phyloP scores from a whole-genome alignment of 305 asterid genomes.

The Fraxinus sp. region DNA sequence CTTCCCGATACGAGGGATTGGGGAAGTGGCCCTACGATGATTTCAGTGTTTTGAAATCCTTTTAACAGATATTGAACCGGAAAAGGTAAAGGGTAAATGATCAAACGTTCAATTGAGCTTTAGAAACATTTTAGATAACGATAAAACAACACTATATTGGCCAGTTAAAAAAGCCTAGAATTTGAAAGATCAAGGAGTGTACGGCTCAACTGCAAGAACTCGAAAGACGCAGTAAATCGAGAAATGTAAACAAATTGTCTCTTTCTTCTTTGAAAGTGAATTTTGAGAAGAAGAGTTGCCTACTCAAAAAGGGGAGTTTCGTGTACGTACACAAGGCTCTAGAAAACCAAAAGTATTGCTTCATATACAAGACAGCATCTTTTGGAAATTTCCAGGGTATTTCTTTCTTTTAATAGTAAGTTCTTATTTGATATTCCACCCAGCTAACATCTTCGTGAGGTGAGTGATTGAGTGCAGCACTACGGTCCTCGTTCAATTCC shows the following conservation, averaged over 20 bases:
- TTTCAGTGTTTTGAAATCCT: not conserved
- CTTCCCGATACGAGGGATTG: slow-evolving; percentile 33
- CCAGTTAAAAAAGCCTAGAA: not conserved
- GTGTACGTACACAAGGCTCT: not conserved
- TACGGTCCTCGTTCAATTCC: not conserved
- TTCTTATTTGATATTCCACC: not conserved
- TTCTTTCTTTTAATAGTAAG: not conserved
- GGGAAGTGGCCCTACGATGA: slow-evolving; percentile 42
- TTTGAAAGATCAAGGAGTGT: not conserved
- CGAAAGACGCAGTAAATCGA: not conserved
- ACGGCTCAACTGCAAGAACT: not conserved
- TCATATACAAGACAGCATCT: not conserved
- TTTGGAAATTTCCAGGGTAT: not conserved
- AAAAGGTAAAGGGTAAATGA: not conserved
- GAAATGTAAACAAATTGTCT: not conserved
- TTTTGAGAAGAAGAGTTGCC: not conserved
- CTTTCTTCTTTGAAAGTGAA: not conserved
- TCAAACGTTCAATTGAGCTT: not conserved
- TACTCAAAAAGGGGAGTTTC: not conserved
- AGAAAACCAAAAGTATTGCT: not conserved
- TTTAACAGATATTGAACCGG: not conserved
- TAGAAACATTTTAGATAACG: not conserved
- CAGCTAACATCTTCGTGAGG: not conserved
- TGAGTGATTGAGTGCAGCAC: not conserved
- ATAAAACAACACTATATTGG: not conserved